A percentile compares a stretch with the other conserved stretches of the same genome.
Evolutionary conservation across 345 rosid species (phyloP).

Genomic region (Gossypium turneri): DNA sequence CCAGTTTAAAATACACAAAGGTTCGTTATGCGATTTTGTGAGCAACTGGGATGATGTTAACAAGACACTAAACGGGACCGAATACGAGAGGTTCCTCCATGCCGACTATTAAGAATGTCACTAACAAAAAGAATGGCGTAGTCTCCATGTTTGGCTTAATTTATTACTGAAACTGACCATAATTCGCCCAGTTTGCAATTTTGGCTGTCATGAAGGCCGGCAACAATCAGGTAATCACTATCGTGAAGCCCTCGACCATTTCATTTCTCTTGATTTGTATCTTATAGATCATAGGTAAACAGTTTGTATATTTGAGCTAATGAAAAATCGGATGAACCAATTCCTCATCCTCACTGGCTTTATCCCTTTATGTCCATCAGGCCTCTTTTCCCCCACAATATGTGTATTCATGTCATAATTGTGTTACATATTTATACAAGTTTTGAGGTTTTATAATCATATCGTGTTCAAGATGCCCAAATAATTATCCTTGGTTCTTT

Average conservation of each 20-base stretch:
- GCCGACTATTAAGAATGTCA: conserved; percentile 49
- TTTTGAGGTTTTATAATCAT: no score
- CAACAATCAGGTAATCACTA: not conserved
- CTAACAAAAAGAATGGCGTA: conserved; percentile 23
- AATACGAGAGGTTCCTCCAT: conserved; percentile 48
- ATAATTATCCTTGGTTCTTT: no score
- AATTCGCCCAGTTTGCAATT: not conserved
- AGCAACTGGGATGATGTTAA: conserved; percentile 82
- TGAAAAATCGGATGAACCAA: conserved; percentile 11
- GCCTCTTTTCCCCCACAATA: not conserved
- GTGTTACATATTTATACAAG: not conserved
- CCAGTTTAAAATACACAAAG: conserved; percentile 60
- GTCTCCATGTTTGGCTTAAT: conserved; percentile 24
- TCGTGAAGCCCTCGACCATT: not conserved
- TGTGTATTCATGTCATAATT: not conserved
- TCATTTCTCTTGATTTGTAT: not conserved
- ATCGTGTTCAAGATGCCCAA: no score
- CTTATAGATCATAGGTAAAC: conserved; percentile 10
- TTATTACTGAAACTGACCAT: conserved; percentile 13
- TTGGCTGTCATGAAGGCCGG: conserved; percentile 14
- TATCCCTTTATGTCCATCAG: not conserved
- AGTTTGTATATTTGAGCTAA: conserved; percentile 24
- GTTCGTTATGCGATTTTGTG: conserved; percentile 39
- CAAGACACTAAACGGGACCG: conserved; percentile 62
- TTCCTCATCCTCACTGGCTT: conserved; percentile 8